Evolutionary conservation across 257 asterid species (phyloP).

Genomic region (Cordia subcordata): DNA sequence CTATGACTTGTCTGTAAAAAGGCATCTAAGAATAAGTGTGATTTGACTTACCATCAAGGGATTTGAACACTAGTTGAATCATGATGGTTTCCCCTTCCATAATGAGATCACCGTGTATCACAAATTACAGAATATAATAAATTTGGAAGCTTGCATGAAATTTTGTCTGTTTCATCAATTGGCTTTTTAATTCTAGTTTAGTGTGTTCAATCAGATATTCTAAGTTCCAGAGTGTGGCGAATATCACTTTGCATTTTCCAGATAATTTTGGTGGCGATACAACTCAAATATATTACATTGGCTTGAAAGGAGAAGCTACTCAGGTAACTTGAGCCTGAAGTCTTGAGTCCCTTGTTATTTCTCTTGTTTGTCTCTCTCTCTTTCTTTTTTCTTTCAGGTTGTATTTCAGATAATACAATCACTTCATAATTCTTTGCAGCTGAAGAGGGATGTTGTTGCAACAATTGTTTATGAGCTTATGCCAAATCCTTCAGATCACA

Average conservation of each 20-base stretch:
- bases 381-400: neutral
- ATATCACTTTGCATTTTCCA: slow-evolving; percentile 91
- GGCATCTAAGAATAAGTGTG: too few relatives aligned
- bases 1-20: too few relatives aligned
- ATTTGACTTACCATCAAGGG: too few relatives aligned
- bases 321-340: slow-evolving; percentile 51
- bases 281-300: slow-evolving; percentile 87
- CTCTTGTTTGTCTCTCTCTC: neutral
- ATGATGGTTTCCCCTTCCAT: too few relatives aligned
- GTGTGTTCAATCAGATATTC: slow-evolving; percentile 57
- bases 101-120: too few relatives aligned
- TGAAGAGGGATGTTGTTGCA: slow-evolving; percentile 90
- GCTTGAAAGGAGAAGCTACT: slow-evolving; percentile 97
- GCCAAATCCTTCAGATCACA: slow-evolving; percentile 99
- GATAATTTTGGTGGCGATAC: slow-evolving; percentile 90
- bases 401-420: neutral
- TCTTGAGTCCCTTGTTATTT: slow-evolving; percentile 6
- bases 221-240: slow-evolving; percentile 90
- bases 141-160: neutral
- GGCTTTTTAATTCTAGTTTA: slow-evolving; percentile 8
- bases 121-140: neutral
- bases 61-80: too few relatives aligned
- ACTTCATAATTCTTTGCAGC: slow-evolving; percentile 35
- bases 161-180: slow-evolving; percentile 2
- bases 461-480: slow-evolving; percentile 86